Conservation (phyloP, 768 basidiomycete species). For the Tricholomella constricta region DNA sequence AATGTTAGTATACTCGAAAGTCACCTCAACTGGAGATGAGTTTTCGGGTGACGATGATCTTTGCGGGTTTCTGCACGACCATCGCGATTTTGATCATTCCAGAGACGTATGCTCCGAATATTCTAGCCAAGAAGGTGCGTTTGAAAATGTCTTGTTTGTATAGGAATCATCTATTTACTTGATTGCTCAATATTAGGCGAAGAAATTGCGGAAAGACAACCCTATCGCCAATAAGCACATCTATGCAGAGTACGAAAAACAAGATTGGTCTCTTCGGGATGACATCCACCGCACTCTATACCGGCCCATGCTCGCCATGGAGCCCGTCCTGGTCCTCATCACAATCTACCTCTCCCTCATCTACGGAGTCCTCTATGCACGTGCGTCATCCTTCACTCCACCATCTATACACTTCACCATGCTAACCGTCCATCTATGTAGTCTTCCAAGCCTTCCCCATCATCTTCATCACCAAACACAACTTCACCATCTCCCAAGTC, state of each 20-base stretch:
- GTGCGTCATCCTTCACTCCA: conserved; percentile 37
- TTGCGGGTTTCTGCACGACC: conserved; percentile 52
- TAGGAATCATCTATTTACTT: too few relatives aligned
- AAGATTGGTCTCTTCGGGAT: conserved; percentile 53
- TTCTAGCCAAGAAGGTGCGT: conserved; percentile 48
- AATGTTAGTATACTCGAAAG: conserved; percentile 48
- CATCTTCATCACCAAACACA: conserved; percentile 38
- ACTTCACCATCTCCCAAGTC: conserved; percentile 40
- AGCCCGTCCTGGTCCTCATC: conserved; percentile 64
- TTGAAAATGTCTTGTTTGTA: too few relatives aligned
- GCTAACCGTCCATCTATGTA: conserved; percentile 24
- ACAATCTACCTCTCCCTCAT: conserved; percentile 64
- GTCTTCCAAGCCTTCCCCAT: conserved; percentile 61
- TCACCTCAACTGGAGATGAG: conserved; percentile 60
- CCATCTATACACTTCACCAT: not conserved
- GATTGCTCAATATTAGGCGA: conserved; percentile 36
- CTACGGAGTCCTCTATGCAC: conserved; percentile 60
- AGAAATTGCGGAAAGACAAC: conserved; percentile 48
- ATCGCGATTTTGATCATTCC: conserved; percentile 51
- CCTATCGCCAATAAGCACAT: conserved; percentile 44
- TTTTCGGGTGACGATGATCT: conserved; percentile 72
- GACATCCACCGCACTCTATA: conserved; percentile 57
- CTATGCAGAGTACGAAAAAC: conserved; percentile 61
- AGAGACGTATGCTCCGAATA: conserved; percentile 68
- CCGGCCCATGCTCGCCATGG: conserved; percentile 63